Evolutionary conservation across 768 basidiomycete genomes (phyloP), one percentile per base, ranked within the genome.

Genomic region (Clitopilus passeckerianus): DNA sequence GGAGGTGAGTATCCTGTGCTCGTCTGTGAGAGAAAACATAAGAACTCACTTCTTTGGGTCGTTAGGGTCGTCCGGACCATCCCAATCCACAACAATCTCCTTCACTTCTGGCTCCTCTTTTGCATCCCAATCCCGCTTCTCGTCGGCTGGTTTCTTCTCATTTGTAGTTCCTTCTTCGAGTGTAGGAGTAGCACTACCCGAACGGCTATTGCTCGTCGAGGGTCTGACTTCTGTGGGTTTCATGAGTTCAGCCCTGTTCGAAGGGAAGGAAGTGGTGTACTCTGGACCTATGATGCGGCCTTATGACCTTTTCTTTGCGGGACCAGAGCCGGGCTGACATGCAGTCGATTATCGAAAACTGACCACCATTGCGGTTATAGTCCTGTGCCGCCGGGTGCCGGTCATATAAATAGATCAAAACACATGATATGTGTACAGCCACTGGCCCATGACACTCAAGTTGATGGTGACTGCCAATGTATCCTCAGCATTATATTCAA

Each of bases 41-140:
- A 8, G 62, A 50, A 20, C 75, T 34, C 59, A 84, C 85, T 86
- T 86, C 70, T 80, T 80, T 0, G 86, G 86, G 68, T 87, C 86
- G 16, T 66, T 30, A 0, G 81, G 80, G 63, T 87, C 86, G 27
- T 84, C 70, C 0, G 83, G 81, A 4, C 85, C 85, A 57, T 86
- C 84, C 85, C 85, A 88, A 58, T 85, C 79, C 5, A 88, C 76
- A n/a, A 84, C 66, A 0, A 80, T 50, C 16, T 50, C 46, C 46
- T n/a, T 23, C 46, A 22, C 46, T 10, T 18, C 46, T 18, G 20
- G 53, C 1, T 67, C 64, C 18, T 67, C 63, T n/a, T 60, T 64
- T 18, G 16, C 46, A 5, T 41, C 37, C 37, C 37, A 41, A 12
- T 4, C 37, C n/a, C 37, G 37, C 37, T 41, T 41, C 37, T 41